These are phyloP conservation scores for Pleurotus eryngii DNA, from an alignment of 768 basidiomycete genomes.

Conservation along the genomic window DNA sequence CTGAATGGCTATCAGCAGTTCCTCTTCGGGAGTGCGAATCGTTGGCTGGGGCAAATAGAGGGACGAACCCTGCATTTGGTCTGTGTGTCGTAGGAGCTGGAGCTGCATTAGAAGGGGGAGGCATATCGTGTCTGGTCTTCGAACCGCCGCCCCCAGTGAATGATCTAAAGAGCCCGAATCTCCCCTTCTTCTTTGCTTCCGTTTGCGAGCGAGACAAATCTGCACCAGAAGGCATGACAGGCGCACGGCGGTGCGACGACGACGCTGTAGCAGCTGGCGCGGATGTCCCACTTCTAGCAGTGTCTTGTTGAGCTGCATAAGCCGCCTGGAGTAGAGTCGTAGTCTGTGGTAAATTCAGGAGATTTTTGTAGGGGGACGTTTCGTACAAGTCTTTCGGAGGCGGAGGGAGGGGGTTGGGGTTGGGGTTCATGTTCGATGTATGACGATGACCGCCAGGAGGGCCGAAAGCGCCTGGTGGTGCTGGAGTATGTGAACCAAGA, in stretches of 20 bases:
- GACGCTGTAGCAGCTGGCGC: not conserved
- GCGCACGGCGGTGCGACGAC: not conserved
- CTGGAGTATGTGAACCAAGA: slow-evolving; percentile 28
- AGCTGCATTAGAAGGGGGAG: not conserved
- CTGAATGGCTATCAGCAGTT: not conserved
- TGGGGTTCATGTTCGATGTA: slow-evolving; percentile 33
- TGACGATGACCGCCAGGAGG: slow-evolving; percentile 22
- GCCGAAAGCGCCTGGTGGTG: slow-evolving; percentile 24
- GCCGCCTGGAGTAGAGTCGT: slow-evolving; percentile 30
- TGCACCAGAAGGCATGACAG: not conserved
- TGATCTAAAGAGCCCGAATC: slow-evolving; percentile 1
- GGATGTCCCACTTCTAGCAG: slow-evolving; percentile 9
- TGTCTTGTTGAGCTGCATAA: not conserved
- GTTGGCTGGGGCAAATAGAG: slow-evolving; percentile 19
- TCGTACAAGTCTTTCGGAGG: slow-evolving; percentile 63
- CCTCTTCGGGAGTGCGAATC: not conserved
- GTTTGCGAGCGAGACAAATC: slow-evolving; percentile 5
- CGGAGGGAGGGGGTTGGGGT: slow-evolving; percentile 52
- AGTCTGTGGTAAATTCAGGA: slow-evolving; percentile 52
- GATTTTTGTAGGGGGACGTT: slow-evolving; percentile 49
- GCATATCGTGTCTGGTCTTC: not conserved
- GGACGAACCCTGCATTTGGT: slow-evolving; percentile 19
- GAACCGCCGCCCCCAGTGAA: not conserved
- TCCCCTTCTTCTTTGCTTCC: slow-evolving; percentile 5
- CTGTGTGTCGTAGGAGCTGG: not conserved